phyloP scores from a whole-genome alignment of 306 rosid genomes.

The Medicago lupulina region DNA sequence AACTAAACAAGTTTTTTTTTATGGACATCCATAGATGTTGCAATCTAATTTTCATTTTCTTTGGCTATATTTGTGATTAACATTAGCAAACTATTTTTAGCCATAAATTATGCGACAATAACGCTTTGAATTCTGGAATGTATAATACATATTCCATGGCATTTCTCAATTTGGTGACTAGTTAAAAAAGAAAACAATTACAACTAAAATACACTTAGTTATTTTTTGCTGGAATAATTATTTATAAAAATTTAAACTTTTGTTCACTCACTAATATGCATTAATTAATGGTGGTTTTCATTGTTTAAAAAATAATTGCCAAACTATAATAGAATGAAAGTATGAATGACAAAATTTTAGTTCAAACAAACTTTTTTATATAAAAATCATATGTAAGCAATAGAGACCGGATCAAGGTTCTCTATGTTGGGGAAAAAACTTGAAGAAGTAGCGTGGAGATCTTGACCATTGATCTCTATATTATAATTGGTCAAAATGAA shows the following conservation, averaged over 20 bases:
- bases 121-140: constrained; percentile 43
- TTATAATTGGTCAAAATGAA: too few relatives aligned
- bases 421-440: too few relatives aligned
- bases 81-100: constrained; percentile 45
- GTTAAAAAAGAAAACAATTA: not conserved
- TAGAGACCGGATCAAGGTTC: too few relatives aligned
- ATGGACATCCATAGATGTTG: constrained; percentile 38
- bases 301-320: not conserved
- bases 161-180: constrained; percentile 24
- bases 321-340: not conserved
- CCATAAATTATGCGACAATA: constrained; percentile 51
- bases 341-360: too few relatives aligned
- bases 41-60: constrained; percentile 39
- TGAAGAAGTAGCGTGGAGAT: too few relatives aligned
- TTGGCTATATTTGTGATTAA: constrained; percentile 45
- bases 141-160: constrained; percentile 33
- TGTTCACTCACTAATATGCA: too few relatives aligned
- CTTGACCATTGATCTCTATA: too few relatives aligned
- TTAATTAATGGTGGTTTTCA: not conserved
- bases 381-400: too few relatives aligned
- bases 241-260: too few relatives aligned
- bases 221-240: too few relatives aligned
- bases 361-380: too few relatives aligned
- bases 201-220: too few relatives aligned
- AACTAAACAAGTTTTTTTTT: constrained; percentile 39